These are phyloP conservation scores for Backusella luteola DNA, from an alignment of 192 early-diverging fungal species.

Conservation along the genomic window DNA sequence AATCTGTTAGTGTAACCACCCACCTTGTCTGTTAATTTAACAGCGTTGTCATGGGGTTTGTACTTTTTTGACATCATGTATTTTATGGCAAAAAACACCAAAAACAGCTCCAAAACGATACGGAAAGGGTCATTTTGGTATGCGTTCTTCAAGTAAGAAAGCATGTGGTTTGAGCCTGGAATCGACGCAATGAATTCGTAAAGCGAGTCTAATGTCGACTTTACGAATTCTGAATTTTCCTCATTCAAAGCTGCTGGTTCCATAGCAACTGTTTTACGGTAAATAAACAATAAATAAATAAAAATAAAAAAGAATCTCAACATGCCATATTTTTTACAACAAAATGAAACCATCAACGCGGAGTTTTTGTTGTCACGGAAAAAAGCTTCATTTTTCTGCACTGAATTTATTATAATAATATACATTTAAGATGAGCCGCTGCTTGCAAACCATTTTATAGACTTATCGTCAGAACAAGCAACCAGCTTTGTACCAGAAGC, in stretches of 20 bases:
- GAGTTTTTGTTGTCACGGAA: not conserved
- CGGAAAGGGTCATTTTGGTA: conserved; percentile 95
- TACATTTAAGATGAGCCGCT: conserved; percentile 31
- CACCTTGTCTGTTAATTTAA: conserved; percentile 82
- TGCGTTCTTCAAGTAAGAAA: conserved; percentile 83
- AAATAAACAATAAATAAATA: not conserved
- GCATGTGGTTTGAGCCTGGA: conserved; percentile 73
- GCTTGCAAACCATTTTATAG: conserved; percentile 48
- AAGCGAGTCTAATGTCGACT: conserved; percentile 43
- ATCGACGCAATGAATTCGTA: conserved; percentile 44
- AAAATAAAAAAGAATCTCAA: not conserved
- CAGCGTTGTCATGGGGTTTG: conserved; percentile 72
- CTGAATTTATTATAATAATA: not conserved
- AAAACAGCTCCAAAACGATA: conserved; percentile 75
- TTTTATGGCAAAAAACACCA: conserved; percentile 87
- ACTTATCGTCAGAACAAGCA: conserved; percentile 70
- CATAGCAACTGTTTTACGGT: conserved; percentile 3
- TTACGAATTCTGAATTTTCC: conserved; percentile 43
- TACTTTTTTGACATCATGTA: conserved; percentile 85
- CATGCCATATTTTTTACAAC: not conserved
- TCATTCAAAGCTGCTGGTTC: not conserved
- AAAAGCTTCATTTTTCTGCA: no score
- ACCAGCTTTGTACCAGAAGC: conserved; percentile 71
- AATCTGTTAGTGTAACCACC: not conserved
- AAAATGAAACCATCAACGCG: not conserved